Evolutionary conservation across 495 filamentous ascomycete genomes (phyloP).

Genomic region (Penicillium fimorum): DNA sequence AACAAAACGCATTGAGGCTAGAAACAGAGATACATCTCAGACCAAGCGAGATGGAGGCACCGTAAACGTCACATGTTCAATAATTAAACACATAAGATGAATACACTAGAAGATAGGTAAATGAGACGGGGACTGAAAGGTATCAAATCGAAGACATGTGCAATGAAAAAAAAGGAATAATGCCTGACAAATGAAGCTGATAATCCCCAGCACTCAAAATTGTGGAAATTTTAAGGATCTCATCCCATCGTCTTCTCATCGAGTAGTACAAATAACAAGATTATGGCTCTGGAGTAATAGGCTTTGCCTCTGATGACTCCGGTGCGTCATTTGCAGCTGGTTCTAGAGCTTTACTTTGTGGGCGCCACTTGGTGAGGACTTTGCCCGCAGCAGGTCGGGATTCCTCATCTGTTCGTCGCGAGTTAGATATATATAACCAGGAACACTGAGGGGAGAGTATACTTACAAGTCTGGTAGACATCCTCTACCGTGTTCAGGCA

Average conservation of each 20-base stretch:
- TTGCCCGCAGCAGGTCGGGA: slow-evolving; percentile 46
- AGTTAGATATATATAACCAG: slow-evolving; percentile 15
- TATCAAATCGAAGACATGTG: background rate
- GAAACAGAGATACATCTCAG: background rate
- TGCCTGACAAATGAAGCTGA: background rate
- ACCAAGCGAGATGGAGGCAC: background rate
- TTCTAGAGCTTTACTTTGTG: slow-evolving; percentile 24
- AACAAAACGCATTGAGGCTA: background rate
- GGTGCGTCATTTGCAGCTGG: slow-evolving; percentile 11
- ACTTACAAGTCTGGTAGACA: slow-evolving; percentile 69
- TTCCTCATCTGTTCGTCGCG: slow-evolving; percentile 38
- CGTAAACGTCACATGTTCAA: background rate
- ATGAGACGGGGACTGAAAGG: background rate
- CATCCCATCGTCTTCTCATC: background rate
- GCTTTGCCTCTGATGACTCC: slow-evolving; percentile 8
- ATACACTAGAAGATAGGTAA: slow-evolving; percentile 1
- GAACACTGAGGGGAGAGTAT: background rate
- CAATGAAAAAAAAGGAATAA: background rate
- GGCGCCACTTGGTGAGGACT: slow-evolving; percentile 45
- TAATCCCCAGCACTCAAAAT: background rate
- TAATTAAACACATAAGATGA: background rate
- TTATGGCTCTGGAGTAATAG: slow-evolving; percentile 9
- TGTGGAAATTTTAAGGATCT: background rate
- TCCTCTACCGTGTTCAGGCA: slow-evolving; percentile 80
- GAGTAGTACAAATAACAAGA: background rate